Evolutionary conservation across 2,329 filamentous ascomycete species (phyloP).

Genomic region (Hymenoscyphus linearis): DNA sequence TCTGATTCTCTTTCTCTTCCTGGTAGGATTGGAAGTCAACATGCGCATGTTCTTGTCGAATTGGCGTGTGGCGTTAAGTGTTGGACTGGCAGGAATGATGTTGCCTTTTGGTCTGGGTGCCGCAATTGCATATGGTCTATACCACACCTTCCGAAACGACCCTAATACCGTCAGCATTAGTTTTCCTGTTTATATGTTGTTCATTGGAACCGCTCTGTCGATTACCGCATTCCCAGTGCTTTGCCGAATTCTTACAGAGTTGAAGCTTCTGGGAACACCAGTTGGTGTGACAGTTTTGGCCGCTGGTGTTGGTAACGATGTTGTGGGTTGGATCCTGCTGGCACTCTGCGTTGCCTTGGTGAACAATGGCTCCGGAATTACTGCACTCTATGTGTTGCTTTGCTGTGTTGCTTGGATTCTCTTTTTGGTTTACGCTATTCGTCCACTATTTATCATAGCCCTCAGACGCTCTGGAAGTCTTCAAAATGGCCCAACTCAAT

Average conservation of each 20-base stretch:
- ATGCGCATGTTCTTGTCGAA: slow-evolving; percentile 71
- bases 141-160: slow-evolving; percentile 57
- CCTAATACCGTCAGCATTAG: slow-evolving; percentile 49
- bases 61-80: slow-evolving; percentile 73
- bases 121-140: slow-evolving; percentile 76
- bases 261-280: slow-evolving; percentile 76
- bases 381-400: slow-evolving; percentile 80
- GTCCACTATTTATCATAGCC: slow-evolving; percentile 69
- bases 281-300: slow-evolving; percentile 87
- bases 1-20: slow-evolving; percentile 77
- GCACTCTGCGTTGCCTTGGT: slow-evolving; percentile 90
- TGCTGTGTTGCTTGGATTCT: slow-evolving; percentile 69
- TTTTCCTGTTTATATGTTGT: slow-evolving; percentile 63
- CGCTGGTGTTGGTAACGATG: slow-evolving; percentile 89
- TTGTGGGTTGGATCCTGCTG: slow-evolving; percentile 84
- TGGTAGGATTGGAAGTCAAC: slow-evolving; percentile 84
- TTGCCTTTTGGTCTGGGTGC: slow-evolving; percentile 78
- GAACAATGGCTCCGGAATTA: slow-evolving; percentile 76
- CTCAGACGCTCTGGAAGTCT: slow-evolving; percentile 70
- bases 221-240: slow-evolving; percentile 91
- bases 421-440: slow-evolving; percentile 67
- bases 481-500: slow-evolving; percentile 82
- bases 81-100: slow-evolving; percentile 73
- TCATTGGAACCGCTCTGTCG: slow-evolving; percentile 88
- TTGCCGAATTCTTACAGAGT: slow-evolving; percentile 85